Evolutionary conservation across 257 asterid genomes (phyloP).

Genomic region (Rehmannia glutinosa): DNA sequence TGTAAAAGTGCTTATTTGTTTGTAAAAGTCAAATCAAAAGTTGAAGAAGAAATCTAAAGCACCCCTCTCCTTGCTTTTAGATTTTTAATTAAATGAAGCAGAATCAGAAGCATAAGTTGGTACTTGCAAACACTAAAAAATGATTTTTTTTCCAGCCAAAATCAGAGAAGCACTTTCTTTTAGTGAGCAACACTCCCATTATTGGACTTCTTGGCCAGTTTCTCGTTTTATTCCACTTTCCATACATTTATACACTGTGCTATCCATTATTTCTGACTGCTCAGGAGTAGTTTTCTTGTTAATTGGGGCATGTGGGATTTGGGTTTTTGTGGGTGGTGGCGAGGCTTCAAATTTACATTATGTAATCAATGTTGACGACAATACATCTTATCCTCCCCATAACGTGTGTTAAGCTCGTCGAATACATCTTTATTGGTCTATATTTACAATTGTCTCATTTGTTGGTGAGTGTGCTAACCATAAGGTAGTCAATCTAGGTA

Average conservation of each 20-base stretch:
- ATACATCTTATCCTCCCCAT: neutral
- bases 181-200: no score
- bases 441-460: slow-evolving; percentile 8
- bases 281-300: neutral
- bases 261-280: neutral
- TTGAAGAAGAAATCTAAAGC: no score
- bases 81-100: no score
- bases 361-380: neutral
- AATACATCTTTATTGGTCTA: neutral
- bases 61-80: no score
- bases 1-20: no score
- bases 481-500: slow-evolving; percentile 58
- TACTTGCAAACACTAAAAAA: no score
- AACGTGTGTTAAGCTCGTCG: neutral
- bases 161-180: no score
- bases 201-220: neutral
- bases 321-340: slow-evolving; percentile 1
- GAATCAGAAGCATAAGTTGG: no score
- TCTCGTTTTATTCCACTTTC: neutral
- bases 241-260: neutral
- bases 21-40: no score
- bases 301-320: neutral
- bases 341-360: neutral
- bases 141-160: no score
- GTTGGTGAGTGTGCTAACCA: slow-evolving; percentile 17